A percentile compares a stretch with the other conserved stretches of the same genome.
These are phyloP conservation scores for Trichoderma erinaceum DNA, from an alignment of 495 filamentous ascomycete genomes.

Conservation along the genomic window DNA sequence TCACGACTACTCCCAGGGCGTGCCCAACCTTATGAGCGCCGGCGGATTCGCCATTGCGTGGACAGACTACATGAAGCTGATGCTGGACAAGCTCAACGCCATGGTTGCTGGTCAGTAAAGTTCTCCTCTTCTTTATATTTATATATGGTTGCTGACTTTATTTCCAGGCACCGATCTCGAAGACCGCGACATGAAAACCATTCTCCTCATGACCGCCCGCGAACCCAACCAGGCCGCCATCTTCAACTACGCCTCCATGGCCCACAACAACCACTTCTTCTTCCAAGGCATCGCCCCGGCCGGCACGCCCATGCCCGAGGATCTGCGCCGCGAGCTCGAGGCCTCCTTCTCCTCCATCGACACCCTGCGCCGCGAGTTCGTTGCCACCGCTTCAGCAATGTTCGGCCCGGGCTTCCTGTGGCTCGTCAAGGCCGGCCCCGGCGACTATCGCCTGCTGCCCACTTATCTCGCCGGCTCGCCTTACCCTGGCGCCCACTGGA, in stretches of 20 bases:
- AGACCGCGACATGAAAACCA: conserved; percentile 51
- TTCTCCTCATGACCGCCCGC: conserved; percentile 71
- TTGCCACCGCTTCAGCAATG: conserved; percentile 79
- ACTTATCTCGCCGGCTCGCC: conserved; percentile 92
- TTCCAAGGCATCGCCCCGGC: conserved; percentile 56
- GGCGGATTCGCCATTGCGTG: conserved; percentile 68
- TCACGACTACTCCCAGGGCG: conserved; percentile 53
- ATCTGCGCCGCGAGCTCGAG: conserved; percentile 39
- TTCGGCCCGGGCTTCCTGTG: conserved; percentile 97
- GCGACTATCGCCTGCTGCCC: conserved; percentile 63
- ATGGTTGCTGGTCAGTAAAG: conserved; percentile 60
- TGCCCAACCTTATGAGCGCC: conserved; percentile 60
- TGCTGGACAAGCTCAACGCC: conserved; percentile 69
- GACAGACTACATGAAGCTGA: conserved; percentile 68
- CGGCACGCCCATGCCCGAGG: conserved; percentile 27
- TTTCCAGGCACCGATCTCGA: conserved; percentile 52
- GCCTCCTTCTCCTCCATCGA: conserved; percentile 72
- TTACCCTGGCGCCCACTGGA: conserved; percentile 75
- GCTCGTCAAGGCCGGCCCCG: conserved; percentile 57
- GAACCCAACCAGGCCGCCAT: conserved; percentile 65
- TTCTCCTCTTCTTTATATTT: not conserved
- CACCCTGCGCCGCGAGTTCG: conserved; percentile 69
- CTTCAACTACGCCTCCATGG: conserved; percentile 96
- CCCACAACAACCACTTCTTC: conserved; percentile 96
- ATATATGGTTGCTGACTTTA: conserved; percentile 10